phyloP scores from a whole-genome alignment of 2,329 filamentous ascomycete genomes.

The Zarea fungicola region DNA sequence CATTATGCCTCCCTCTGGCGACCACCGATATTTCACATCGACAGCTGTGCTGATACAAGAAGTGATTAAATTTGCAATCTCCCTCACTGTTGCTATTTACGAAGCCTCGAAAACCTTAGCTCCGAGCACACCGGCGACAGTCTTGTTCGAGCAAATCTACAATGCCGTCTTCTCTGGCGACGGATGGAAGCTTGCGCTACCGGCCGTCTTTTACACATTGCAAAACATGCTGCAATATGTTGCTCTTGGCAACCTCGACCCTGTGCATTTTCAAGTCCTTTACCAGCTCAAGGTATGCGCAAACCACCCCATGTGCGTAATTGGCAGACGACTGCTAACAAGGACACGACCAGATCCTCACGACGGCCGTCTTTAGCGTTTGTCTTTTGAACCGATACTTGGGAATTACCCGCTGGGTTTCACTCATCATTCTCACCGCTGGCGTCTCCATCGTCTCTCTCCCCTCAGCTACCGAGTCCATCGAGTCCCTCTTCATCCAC shows the following conservation, averaged over 20 bases:
- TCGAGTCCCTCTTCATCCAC: constrained; percentile 55
- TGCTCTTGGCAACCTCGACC: constrained; percentile 83
- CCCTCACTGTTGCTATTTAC: constrained; percentile 80
- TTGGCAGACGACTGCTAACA: too few species aligned
- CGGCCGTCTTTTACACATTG: constrained; percentile 80
- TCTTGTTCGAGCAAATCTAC: constrained; percentile 74
- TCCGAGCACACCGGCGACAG: constrained; percentile 72
- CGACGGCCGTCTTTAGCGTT: constrained; percentile 82
- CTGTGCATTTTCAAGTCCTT: constrained; percentile 87
- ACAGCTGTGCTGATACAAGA: constrained; percentile 94
- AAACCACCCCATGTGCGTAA: too few species aligned
- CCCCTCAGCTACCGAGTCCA: constrained; percentile 52
- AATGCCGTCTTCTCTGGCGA: constrained; percentile 81
- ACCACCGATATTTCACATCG: constrained; percentile 86
- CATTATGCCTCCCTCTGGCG: constrained; percentile 78
- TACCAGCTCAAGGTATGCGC: constrained; percentile 85
- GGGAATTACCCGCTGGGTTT: constrained; percentile 69
- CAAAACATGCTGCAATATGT: constrained; percentile 94
- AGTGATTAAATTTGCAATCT: constrained; percentile 82
- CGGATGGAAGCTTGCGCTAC: constrained; percentile 91
- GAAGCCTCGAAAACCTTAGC: constrained; percentile 75
- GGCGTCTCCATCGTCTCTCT: constrained; percentile 85
- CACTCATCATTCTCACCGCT: constrained; percentile 70
- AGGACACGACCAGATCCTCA: constrained; percentile 80
- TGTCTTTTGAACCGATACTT: constrained; percentile 67